phyloP scores from a whole-genome alignment of 106 monocot genomes.

The Dioscorea zingiberensis region DNA sequence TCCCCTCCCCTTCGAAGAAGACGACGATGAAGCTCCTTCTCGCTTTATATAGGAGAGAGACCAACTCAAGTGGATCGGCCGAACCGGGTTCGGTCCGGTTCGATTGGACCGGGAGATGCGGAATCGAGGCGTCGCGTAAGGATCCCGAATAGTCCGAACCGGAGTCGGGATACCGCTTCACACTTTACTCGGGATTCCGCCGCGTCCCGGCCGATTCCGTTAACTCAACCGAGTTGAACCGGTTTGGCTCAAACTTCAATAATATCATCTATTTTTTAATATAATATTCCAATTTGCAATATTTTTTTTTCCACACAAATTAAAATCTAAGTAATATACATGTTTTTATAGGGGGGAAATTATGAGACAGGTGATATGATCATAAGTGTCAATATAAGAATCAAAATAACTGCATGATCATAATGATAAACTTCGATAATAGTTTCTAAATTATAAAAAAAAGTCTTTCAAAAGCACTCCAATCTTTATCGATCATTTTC shows the following conservation, averaged over 20 bases:
- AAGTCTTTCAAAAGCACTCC: too few species aligned
- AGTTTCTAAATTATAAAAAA: too few species aligned
- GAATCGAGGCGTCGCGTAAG: background rate
- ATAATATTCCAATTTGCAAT: background rate
- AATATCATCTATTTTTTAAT: background rate
- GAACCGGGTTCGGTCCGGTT: background rate
- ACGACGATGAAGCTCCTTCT: background rate
- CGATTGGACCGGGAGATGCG: background rate
- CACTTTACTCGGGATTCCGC: background rate
- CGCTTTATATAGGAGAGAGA: background rate
- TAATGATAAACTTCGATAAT: too few species aligned
- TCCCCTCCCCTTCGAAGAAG: background rate
- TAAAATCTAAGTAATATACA: too few species aligned
- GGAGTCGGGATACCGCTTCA: background rate
- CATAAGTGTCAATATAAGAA: too few species aligned
- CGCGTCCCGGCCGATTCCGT: background rate
- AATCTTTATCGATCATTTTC: too few species aligned
- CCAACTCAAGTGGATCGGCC: background rate
- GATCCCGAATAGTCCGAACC: background rate
- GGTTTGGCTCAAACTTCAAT: too few species aligned
- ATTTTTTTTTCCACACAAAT: background rate
- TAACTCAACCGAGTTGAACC: background rate
- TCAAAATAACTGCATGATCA: too few species aligned
- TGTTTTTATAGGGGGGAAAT: too few species aligned
- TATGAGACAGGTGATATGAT: too few species aligned